phyloP scores from a whole-genome alignment of 257 asterid species.

The Agastache rugosa region DNA sequence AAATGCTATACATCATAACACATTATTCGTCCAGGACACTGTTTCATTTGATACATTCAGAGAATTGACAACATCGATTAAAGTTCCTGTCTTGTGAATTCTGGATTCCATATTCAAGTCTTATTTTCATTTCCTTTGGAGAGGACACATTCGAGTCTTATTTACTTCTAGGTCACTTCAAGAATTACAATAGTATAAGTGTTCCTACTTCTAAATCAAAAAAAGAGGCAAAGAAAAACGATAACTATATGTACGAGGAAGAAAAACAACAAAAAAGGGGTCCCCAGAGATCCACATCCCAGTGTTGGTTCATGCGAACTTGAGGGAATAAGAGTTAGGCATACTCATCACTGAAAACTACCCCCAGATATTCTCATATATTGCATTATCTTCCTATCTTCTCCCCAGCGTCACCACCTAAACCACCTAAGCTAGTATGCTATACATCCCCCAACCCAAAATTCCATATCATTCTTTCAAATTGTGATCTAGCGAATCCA shows the following conservation, averaged over 20 bases:
- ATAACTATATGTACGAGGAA: not conserved
- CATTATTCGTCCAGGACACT: conserved; percentile 20
- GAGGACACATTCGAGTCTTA: not conserved
- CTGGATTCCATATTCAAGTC: conserved; percentile 13
- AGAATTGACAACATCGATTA: not conserved
- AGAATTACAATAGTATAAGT: not conserved
- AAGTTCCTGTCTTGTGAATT: conserved; percentile 17
- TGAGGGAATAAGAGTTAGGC: not conserved
- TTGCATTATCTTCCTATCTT: not conserved
- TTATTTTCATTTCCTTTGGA: conserved; percentile 5
- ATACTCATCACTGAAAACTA: conserved; percentile 5
- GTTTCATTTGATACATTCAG: conserved; percentile 10
- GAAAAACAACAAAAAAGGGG: not conserved
- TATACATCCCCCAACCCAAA: not conserved
- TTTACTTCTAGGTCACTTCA: conserved; percentile 13
- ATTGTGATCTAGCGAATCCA: not conserved
- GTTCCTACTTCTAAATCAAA: not conserved
- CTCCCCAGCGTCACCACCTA: conserved; percentile 6
- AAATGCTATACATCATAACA: conserved; percentile 27
- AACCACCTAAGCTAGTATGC: conserved; percentile 12
- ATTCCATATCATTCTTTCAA: conserved; percentile 6
- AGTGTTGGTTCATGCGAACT: not conserved
- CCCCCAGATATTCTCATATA: conserved; percentile 2
- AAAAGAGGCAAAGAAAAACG: not conserved
- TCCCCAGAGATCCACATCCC: conserved; percentile 2